Conservation (phyloP, 805 yeast species). For the Barnettozyma pratensis region DNA sequence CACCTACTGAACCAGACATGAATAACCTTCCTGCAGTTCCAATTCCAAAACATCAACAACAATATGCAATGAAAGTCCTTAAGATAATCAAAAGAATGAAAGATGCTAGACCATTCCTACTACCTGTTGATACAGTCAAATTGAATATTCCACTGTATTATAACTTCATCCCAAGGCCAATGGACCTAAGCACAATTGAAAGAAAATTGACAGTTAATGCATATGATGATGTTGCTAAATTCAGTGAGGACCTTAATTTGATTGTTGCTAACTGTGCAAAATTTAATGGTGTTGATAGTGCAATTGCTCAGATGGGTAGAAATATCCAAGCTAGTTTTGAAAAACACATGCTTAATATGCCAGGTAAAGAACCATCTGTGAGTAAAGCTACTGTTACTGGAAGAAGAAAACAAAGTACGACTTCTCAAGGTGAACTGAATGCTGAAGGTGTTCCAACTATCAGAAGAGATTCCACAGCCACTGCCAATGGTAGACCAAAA, state of each 20-base stretch:
- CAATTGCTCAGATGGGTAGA: constrained; percentile 87
- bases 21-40: constrained; percentile 60
- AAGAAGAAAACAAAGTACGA: constrained; percentile 18
- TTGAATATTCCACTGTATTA: constrained; percentile 88
- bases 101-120: constrained; percentile 86
- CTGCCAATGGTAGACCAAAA: constrained; percentile 76
- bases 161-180: constrained; percentile 77
- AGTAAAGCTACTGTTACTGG: constrained; percentile 10
- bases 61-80: constrained; percentile 70
- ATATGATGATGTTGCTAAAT: constrained; percentile 63
- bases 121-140: constrained; percentile 86
- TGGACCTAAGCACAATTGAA: constrained; percentile 92
- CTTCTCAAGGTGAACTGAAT: constrained; percentile 28
- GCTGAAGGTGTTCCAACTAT: constrained; percentile 53
- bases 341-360: constrained; percentile 89
- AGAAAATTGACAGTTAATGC: constrained; percentile 65
- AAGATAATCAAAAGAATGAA: constrained; percentile 85
- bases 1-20: constrained; percentile 71
- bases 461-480: constrained; percentile 65
- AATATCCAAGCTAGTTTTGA: constrained; percentile 89
- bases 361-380: constrained; percentile 47
- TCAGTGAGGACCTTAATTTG: constrained; percentile 72
- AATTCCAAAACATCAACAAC: constrained; percentile 77
- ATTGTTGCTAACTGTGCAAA: constrained; percentile 79
- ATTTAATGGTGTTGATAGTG: constrained; percentile 81